Evolutionary conservation across 2,329 filamentous ascomycete species (phyloP).

Genomic region (Aspergillus chevalieri): DNA sequence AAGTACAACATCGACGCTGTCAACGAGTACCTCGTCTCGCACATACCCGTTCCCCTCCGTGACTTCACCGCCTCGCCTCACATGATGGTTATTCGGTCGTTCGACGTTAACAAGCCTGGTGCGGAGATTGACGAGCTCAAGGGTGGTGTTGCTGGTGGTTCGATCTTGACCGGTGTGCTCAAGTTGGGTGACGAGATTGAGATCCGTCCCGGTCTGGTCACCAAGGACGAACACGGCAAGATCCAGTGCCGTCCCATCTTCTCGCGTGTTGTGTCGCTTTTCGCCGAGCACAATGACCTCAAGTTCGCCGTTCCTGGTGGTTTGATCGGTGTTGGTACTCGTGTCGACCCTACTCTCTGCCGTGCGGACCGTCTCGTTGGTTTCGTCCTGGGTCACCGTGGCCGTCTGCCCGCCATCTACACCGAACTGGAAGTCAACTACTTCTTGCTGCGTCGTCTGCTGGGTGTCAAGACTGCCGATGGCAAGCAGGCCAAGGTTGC

Average conservation of each 20-base stretch:
- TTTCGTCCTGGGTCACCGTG: conserved; percentile 93
- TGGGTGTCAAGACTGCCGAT: conserved; percentile 95
- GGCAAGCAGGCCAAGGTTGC: conserved; percentile 99
- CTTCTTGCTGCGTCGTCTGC: conserved; percentile 86
- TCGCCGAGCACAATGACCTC: conserved; percentile 95
- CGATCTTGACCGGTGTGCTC: conserved; percentile 90
- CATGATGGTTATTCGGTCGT: conserved; percentile 99
- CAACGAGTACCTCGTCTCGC: conserved; percentile 91
- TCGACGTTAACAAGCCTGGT: conserved; percentile 99
- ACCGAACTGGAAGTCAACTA: conserved; percentile 99
- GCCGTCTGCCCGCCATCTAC: conserved; percentile 91
- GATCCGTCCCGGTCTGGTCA: conserved; percentile 97
- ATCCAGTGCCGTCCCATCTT: conserved; percentile 97
- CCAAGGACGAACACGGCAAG: conserved; percentile 85
- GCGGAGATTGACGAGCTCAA: conserved; percentile 97
- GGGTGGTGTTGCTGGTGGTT: conserved; percentile 96
- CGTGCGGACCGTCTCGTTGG: conserved; percentile 97
- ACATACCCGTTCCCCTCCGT: conserved; percentile 83
- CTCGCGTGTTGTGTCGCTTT: conserved; percentile 88
- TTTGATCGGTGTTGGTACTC: conserved; percentile 95
- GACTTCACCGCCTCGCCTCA: conserved; percentile 90
- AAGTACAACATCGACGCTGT: conserved; percentile 99
- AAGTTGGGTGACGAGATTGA: conserved; percentile 98
- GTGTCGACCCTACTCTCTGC: conserved; percentile 95
- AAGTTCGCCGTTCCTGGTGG: conserved; percentile 98